Percentiles rank a stretch among this genome's conserved stretches.
These are phyloP conservation scores for Candida sanyaensis DNA, from an alignment of 1,139 yeast genomes.

Conservation along the genomic window DNA sequence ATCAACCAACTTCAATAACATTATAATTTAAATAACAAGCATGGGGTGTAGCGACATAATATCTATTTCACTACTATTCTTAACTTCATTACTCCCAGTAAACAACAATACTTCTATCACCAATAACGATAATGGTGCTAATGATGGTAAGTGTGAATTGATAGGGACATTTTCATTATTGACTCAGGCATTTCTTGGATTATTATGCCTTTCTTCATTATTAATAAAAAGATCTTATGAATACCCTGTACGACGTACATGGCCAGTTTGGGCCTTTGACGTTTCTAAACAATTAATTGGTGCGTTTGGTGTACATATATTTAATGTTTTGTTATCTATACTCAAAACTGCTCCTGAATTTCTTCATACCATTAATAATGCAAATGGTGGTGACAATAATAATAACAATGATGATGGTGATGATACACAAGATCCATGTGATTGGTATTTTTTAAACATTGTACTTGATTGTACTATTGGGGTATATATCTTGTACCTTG, in stretches of 20 bases:
- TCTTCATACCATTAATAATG: slow-evolving; percentile 10
- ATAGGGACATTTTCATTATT: slow-evolving; percentile 71
- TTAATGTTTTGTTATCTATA: slow-evolving; percentile 75
- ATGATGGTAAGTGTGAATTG: slow-evolving; percentile 54
- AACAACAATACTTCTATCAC: neutral
- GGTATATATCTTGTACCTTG: slow-evolving; percentile 71
- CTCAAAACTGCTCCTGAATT: slow-evolving; percentile 33
- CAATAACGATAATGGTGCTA: slow-evolving; percentile 6
- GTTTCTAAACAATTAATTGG: slow-evolving; percentile 89
- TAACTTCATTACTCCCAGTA: slow-evolving; percentile 3
- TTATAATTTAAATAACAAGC: neutral
- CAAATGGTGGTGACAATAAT: neutral
- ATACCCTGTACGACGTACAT: slow-evolving; percentile 75
- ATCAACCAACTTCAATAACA: neutral
- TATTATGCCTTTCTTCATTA: slow-evolving; percentile 71
- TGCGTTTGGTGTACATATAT: slow-evolving; percentile 77
- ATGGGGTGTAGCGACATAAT: slow-evolving; percentile 9
- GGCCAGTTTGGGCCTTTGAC: slow-evolving; percentile 89
- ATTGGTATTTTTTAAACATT: slow-evolving; percentile 89
- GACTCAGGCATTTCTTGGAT: slow-evolving; percentile 69
- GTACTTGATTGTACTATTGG: slow-evolving; percentile 95
- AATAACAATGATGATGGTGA: slow-evolving; percentile 15
- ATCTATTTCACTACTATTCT: slow-evolving; percentile 9
- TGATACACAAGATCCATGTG: slow-evolving; percentile 60
- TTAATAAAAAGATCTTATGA: slow-evolving; percentile 78